Conservation (phyloP, 805 yeast species). For the Dipodascus geniculatus region DNA sequence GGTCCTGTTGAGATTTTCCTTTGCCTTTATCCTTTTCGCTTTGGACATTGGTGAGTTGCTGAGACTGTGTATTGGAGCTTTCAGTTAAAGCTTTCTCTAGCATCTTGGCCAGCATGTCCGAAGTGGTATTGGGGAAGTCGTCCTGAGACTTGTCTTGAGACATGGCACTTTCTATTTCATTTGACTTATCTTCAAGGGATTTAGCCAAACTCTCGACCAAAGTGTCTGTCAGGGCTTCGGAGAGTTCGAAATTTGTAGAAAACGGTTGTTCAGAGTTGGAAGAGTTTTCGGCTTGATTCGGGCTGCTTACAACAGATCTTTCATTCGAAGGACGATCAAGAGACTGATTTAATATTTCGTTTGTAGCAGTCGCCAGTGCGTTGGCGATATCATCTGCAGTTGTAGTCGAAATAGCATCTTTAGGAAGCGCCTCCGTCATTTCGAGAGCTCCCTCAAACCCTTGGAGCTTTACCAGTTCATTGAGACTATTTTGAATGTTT, state of each 20-base stretch:
- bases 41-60: too few relatives aligned
- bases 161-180: background rate
- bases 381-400: background rate
- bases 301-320: too few relatives aligned
- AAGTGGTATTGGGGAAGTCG: background rate
- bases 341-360: background rate
- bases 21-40: background rate
- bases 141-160: background rate
- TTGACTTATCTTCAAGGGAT: background rate
- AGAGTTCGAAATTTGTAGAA: background rate
- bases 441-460: background rate
- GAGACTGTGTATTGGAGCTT: background rate
- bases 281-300: too few relatives aligned
- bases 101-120: background rate
- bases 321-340: too few relatives aligned
- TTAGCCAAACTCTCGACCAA: background rate
- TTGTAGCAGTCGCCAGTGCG: background rate
- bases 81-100: background rate
- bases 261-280: too few relatives aligned
- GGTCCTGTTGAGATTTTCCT: background rate
- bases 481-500: background rate
- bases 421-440: background rate
- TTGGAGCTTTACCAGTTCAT: background rate
- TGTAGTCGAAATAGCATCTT: background rate
- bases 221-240: background rate